Evolutionary conservation across 371 early-diverging fungal genomes (phyloP).

Genomic region (Circinella umbellata): DNA sequence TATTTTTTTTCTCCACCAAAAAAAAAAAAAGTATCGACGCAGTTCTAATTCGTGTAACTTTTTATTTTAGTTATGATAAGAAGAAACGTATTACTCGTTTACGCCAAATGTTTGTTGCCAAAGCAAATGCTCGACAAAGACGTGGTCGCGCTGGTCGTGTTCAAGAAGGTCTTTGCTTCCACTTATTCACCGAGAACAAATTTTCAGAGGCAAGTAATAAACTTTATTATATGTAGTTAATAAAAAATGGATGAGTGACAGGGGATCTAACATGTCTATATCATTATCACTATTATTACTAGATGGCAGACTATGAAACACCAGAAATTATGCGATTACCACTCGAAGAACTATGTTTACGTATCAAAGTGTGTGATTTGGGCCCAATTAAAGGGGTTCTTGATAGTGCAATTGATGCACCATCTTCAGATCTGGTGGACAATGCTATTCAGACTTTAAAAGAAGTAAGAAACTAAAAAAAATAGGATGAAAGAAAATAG

Average conservation of each 20-base stretch:
- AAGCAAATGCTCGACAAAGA: slow-evolving; percentile 89
- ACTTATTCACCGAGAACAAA: slow-evolving; percentile 62
- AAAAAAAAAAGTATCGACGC: too few species aligned
- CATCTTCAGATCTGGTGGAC: slow-evolving; percentile 68
- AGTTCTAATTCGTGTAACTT: neutral
- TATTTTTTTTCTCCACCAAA: too few species aligned
- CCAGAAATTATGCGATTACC: slow-evolving; percentile 88
- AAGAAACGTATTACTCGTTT: slow-evolving; percentile 71
- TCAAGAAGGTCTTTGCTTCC: slow-evolving; percentile 81
- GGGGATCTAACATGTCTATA: neutral
- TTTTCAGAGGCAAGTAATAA: slow-evolving; percentile 53
- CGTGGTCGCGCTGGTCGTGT: slow-evolving; percentile 95
- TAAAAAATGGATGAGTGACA: too few species aligned
- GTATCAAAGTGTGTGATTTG: slow-evolving; percentile 72
- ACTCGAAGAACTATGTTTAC: slow-evolving; percentile 79
- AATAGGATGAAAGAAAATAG: neutral
- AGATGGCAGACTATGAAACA: slow-evolving; percentile 69
- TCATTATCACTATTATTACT: neutral
- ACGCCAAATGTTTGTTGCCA: slow-evolving; percentile 72
- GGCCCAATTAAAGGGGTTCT: slow-evolving; percentile 67
- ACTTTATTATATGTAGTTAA: too few species aligned
- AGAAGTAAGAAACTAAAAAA: slow-evolving; percentile 39
- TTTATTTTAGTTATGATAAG: slow-evolving; percentile 60
- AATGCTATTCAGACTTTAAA: slow-evolving; percentile 66
- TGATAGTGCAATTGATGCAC: slow-evolving; percentile 76